Evolutionary conservation across 192 early-diverging fungal species (phyloP), one percentile per base, ranked within the genome.

Genomic region (Podila clonocystis): DNA sequence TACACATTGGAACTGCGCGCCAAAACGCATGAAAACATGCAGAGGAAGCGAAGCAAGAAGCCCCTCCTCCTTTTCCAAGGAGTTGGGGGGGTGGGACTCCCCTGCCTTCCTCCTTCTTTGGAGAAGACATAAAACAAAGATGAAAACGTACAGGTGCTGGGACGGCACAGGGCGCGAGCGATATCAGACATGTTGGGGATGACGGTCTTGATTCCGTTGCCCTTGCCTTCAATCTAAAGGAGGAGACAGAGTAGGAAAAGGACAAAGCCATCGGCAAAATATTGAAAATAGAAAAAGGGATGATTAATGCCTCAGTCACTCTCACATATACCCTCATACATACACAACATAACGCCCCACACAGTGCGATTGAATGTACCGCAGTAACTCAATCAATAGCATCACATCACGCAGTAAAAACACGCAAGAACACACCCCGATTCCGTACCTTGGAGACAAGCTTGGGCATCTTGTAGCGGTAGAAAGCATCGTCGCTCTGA

Each of bases 141-240:
- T 28, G n/a, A n/a, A n/a, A n/a, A 82, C 83, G 67, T 89, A 89
- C 93, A 99, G 30, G 93, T 82, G 19, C 95, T 92, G 31, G 97
- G 97, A 50, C 98, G 91, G 74, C 86, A 86, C 30, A 99, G 87
- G 22, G 97, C 90, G 68, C 93, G 93, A 22, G 96, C 93, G 71
- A 99, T 92, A 65, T 98, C 96, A 36, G 91, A 71, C 93, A 99
- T 98, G 91, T 99, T 99, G 65, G 94, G 93, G 72, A 99, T 88
- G 58, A 97, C 95, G 9, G 98, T 99, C 86, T 99, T 99, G 86
- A 99, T 98, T 68, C 97, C 97, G 88, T 99, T 99, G 58, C 98
- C 98, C 84, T 94, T 95, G 70, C 98, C 98, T 82, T 99, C 98
- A 58, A 98, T 92, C 91, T 96, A 65, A 31, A 30, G 7, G 61